These are phyloP conservation scores for Rhinocladiella similis DNA, from an alignment of 2,329 filamentous ascomycete genomes.

Conservation along the genomic window DNA sequence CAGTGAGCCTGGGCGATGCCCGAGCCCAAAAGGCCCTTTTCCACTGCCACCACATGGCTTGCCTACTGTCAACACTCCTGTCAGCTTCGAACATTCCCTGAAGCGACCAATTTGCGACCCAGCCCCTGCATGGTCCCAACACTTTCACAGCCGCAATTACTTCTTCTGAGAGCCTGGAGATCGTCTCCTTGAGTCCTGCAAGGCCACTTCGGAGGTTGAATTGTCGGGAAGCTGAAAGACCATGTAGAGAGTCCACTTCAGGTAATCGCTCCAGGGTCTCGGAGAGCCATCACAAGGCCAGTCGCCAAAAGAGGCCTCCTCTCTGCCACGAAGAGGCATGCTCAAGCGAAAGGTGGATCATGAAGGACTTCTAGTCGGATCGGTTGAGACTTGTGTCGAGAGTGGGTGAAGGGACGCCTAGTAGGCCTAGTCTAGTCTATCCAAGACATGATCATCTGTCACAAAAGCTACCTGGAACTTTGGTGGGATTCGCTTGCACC, in stretches of 20 bases:
- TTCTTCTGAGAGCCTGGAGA: too few relatives aligned
- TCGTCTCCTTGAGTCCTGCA: too few relatives aligned
- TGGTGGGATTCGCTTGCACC: background rate
- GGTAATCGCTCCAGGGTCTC: conserved; percentile 7
- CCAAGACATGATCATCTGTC: background rate
- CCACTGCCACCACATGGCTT: background rate
- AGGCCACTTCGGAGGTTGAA: too few relatives aligned
- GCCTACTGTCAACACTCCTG: background rate
- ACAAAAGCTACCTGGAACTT: background rate
- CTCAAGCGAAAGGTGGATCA: conserved; percentile 2
- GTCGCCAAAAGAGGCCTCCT: conserved; percentile 1
- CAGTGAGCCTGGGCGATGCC: background rate
- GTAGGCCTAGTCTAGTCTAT: background rate
- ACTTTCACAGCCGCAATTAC: conserved; percentile 6
- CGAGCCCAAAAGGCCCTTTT: background rate
- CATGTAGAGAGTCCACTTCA: conserved; percentile 6
- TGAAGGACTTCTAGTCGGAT: background rate
- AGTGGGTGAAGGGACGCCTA: background rate
- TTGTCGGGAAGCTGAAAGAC: background rate
- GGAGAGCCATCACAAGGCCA: background rate
- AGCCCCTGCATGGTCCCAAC: conserved; percentile 15
- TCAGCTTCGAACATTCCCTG: background rate
- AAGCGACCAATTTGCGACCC: background rate
- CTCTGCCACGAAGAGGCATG: background rate
- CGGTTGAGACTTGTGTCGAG: background rate